Percentiles rank a stretch among this genome's conserved stretches.
Evolutionary conservation across 2,329 filamentous ascomycete genomes (phyloP).

Genomic region (Coniochaeta sp.): DNA sequence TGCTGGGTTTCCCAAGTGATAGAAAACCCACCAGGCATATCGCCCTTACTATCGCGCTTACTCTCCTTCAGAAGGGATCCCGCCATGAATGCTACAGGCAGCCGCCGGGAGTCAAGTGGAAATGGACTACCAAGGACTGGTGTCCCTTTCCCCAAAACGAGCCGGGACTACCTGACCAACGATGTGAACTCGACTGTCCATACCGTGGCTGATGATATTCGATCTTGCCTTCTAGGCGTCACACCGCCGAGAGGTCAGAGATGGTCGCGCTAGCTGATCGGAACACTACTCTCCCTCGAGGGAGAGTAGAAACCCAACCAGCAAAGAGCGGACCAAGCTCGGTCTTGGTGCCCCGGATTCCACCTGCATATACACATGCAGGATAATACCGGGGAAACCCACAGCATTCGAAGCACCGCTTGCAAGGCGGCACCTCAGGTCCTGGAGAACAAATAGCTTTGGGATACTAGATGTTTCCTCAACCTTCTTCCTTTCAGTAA

Average conservation of each 20-base stretch:
- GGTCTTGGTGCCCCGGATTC: too few species aligned
- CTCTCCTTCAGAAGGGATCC: conserved; percentile 48
- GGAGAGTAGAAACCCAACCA: too few species aligned
- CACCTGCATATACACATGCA: too few species aligned
- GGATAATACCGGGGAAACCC: not conserved
- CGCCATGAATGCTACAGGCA: conserved; percentile 21
- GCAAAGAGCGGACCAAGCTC: too few species aligned
- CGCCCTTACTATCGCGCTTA: conserved; percentile 49
- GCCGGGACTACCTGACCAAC: conserved; percentile 3
- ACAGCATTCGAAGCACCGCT: not conserved
- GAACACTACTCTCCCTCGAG: not conserved
- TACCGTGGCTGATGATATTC: conserved; percentile 9
- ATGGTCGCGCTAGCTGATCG: not conserved
- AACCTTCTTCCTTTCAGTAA: too few species aligned
- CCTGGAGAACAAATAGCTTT: not conserved
- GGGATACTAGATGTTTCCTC: not conserved
- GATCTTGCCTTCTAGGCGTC: not conserved
- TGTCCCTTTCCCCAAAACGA: not conserved
- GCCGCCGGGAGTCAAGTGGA: not conserved
- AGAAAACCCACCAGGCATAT: conserved; percentile 18
- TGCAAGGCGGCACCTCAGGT: not conserved
- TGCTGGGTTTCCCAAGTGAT: not conserved
- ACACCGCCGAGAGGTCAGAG: not conserved
- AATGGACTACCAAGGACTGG: not conserved
- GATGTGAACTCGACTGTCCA: conserved; percentile 11